Percentiles rank a stretch among this genome's conserved stretches.
These are phyloP conservation scores for Exophiala calicioides DNA, from an alignment of 2,329 filamentous ascomycete species.

Conservation along the genomic window DNA sequence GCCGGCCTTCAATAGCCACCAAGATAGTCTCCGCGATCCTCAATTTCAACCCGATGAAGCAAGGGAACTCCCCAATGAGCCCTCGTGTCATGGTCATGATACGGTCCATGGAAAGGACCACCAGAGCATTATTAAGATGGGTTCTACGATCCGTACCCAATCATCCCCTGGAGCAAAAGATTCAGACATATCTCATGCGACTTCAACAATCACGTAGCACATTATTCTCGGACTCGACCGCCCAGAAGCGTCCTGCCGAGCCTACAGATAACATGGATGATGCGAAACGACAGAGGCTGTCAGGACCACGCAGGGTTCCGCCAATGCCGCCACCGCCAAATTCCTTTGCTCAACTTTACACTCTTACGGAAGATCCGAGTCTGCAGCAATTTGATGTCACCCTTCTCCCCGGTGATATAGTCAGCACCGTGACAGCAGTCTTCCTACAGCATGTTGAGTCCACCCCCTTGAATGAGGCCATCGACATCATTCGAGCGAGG, in stretches of 20 bases:
- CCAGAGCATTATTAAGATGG: slow-evolving; percentile 78
- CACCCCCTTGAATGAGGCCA: slow-evolving; percentile 68
- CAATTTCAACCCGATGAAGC: slow-evolving; percentile 86
- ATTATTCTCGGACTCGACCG: slow-evolving; percentile 69
- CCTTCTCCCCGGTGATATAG: slow-evolving; percentile 71
- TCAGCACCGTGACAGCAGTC: slow-evolving; percentile 78
- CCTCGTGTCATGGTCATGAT: slow-evolving; percentile 78
- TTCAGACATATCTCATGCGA: slow-evolving; percentile 84
- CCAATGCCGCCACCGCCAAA: slow-evolving; percentile 74
- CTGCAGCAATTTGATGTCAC: slow-evolving; percentile 81
- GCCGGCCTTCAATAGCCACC: slow-evolving; percentile 75
- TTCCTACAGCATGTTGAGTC: slow-evolving; percentile 72
- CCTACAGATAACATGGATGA: slow-evolving; percentile 71
- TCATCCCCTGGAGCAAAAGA: slow-evolving; percentile 71
- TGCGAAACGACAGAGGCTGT: slow-evolving; percentile 77
- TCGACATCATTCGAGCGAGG: slow-evolving; percentile 56
- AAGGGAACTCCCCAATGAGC: slow-evolving; percentile 74
- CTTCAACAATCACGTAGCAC: slow-evolving; percentile 76
- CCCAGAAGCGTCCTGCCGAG: slow-evolving; percentile 74
- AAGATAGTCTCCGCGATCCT: slow-evolving; percentile 84
- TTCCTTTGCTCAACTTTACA: slow-evolving; percentile 81
- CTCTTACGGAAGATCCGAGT: slow-evolving; percentile 73
- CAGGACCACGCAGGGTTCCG: slow-evolving; percentile 60
- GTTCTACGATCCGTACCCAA: slow-evolving; percentile 82
- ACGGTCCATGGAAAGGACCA: slow-evolving; percentile 93